Evolutionary conservation across 306 rosid species (phyloP).

Genomic region (Mimosa bimucronata): DNA sequence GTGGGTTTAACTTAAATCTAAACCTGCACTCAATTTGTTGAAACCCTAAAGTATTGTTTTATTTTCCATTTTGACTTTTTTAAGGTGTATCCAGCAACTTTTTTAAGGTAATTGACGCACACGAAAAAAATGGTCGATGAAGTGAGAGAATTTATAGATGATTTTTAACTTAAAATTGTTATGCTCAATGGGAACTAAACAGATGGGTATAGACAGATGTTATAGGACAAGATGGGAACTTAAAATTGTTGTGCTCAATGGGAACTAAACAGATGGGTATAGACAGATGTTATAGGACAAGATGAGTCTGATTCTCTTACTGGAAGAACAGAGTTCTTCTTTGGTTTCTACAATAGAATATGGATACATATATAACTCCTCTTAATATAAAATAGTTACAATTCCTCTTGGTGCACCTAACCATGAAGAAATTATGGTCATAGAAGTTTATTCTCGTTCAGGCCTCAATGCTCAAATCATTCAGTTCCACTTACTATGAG

Average conservation of each 20-base stretch:
- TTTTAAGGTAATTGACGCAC: too few species aligned
- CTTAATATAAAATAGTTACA: background rate
- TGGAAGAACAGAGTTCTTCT: conserved; percentile 3
- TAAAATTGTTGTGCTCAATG: background rate
- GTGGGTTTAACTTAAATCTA: too few species aligned
- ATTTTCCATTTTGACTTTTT: too few species aligned
- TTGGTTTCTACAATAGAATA: background rate
- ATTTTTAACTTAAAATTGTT: background rate
- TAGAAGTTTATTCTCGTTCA: background rate
- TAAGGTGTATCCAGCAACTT: too few species aligned
- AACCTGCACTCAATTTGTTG: too few species aligned
- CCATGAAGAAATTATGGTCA: background rate
- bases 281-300: background rate
- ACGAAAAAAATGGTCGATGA: too few species aligned
- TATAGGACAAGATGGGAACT: background rate
- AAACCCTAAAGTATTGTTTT: too few species aligned
- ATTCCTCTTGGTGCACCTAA: background rate
- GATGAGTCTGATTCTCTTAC: background rate
- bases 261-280: background rate
- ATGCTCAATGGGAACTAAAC: background rate
- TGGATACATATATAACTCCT: background rate
- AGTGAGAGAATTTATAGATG: too few species aligned
- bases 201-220: background rate
- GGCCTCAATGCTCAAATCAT: background rate
- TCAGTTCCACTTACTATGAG: conserved; percentile 17